Evolutionary conservation across 495 filamentous ascomycete genomes (phyloP), one percentile per base, ranked within the genome.

Genomic region (Neurospora intermedia): DNA sequence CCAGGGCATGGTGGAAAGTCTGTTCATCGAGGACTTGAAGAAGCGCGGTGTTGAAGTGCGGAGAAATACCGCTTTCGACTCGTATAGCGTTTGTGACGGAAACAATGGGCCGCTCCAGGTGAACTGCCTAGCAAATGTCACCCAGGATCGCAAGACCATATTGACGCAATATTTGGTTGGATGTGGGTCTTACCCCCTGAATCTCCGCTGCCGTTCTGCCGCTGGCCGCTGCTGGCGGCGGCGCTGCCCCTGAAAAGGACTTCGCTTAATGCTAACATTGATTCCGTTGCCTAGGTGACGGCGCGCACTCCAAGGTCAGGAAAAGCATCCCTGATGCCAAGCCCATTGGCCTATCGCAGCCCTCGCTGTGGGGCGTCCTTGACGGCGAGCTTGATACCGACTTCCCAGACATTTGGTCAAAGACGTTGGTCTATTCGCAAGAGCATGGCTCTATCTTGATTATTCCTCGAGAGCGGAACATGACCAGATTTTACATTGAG

Each of bases 341-440:
- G 71, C 83, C 89, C 20, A 83, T 88, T 69, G 89, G 89, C 38
- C 81, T 88, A 70, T 88, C 88, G 69, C 87, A 85, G 41, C 87
- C 90, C 73, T 87, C 88, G 18, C 84, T 90, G n/a, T 92, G 90
- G 90, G 90, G 89, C 48, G 90, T 92, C 20, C 78, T 92, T 31
- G 90, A 92, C 76, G 89, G 89, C 15, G 88, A 90, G 69, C 84
- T 91, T 18, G 83, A 87, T 23, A 91, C 90, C 31, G 83, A 90
- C 77, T 92, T 92, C 76, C 90, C 90, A 9, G 90, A 92, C 76
- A 84, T 92, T 35, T 91, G 89, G 89, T 90, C 87, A 79, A 92
- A 91, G 80, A 88, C 88, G 48, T 79, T 84, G 20, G 85, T 92
- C 6, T 86, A 87, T 66, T 87, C 87, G 23, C 84, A 90, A 72